Evolutionary conservation across 257 asterid species (phyloP), one percentile per base, ranked within the genome.

Genomic region (Fraxinus cuspidata): DNA sequence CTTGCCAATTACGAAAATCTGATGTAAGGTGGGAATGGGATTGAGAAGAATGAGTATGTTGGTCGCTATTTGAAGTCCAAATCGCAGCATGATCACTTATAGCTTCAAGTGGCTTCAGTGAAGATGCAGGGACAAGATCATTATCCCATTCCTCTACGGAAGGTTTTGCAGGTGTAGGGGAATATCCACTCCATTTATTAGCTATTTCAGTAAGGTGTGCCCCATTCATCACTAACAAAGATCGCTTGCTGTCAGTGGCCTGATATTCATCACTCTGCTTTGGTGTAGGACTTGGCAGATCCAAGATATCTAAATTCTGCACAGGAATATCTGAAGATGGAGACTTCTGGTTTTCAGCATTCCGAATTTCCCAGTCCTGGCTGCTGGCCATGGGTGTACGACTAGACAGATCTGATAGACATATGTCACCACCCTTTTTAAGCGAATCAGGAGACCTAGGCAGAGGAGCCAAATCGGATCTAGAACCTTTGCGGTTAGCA

Each of bases 141-240:
- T 89, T 71, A 76, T 88, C 89, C 91, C 92, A 86, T 85, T 87
- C 94, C 73, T 87, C 85, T n/a, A 77, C 63, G 25, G 84, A 75
- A 15, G 84, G 79, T 81, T 83, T 87, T 56, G 86, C 80, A 23
- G 91, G 86, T n/a, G 94, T 79, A 21, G 94, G 89, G 38, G 89
- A 88, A 81, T 83, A 81, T 66, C 87, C 86, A 51, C 88, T 78
- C 92, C 91, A 88, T 56, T 87, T 88, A 53, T 82, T 82, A 12
- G 83, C 87, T 65, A 86, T 85, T 75, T 84, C 91, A 11, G 87
- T 89, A 56, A 90, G 82, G 75, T 86, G 92, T 34, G 82, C 79
- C 63, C 83, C 86, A 63, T 84, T 84, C 74, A 84, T 86, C 21
- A 78, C 27, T 0, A 77, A 79, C 66, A 58, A 82, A 5, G 90